A percentile compares a stretch with the other conserved stretches of the same genome.
Evolutionary conservation across 2,329 filamentous ascomycete species (phyloP).

Genomic region (Pezicula rhizophila): DNA sequence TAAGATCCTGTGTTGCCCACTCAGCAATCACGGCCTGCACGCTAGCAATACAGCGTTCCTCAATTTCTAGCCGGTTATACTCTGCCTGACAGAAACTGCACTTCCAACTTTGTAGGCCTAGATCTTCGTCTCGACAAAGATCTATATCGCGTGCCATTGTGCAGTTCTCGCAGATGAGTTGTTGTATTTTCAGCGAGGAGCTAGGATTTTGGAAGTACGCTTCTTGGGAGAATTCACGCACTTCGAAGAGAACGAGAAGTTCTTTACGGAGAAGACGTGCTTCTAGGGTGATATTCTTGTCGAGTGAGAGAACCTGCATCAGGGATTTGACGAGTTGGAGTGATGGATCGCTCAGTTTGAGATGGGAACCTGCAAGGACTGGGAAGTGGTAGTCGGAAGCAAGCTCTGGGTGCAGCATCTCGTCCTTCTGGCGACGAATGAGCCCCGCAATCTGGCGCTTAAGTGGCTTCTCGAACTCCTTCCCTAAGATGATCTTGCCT

Average conservation of each 20-base stretch:
- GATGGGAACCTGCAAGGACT: slow-evolving; percentile 65
- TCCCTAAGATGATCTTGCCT: slow-evolving; percentile 63
- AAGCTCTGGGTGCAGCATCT: slow-evolving; percentile 83
- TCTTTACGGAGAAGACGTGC: slow-evolving; percentile 85
- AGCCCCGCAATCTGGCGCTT: slow-evolving; percentile 81
- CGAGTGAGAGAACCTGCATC: slow-evolving; percentile 86
- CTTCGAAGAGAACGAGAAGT: slow-evolving; percentile 81
- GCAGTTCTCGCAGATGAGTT: slow-evolving; percentile 84
- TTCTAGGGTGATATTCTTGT: slow-evolving; percentile 85
- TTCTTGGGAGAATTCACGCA: slow-evolving; percentile 86
- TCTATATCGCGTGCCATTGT: slow-evolving; percentile 85
- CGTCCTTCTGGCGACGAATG: slow-evolving; percentile 79
- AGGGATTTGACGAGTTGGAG: slow-evolving; percentile 88
- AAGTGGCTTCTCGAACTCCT: slow-evolving; percentile 78
- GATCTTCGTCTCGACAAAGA: slow-evolving; percentile 80
- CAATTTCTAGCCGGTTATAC: slow-evolving; percentile 73
- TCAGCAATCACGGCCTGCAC: slow-evolving; percentile 70
- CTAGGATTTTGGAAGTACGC: slow-evolving; percentile 86
- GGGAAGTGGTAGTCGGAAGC: slow-evolving; percentile 85
- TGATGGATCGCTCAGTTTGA: slow-evolving; percentile 62
- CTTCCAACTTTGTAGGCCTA: slow-evolving; percentile 65
- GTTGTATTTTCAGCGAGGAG: slow-evolving; percentile 63
- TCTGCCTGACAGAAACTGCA: slow-evolving; percentile 72
- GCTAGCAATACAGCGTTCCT: slow-evolving; percentile 73
- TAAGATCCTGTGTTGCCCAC: slow-evolving; percentile 87